Base-by-base conservation (phyloP, 78 protist species). In the Cavenderia fasciculata region DNA sequence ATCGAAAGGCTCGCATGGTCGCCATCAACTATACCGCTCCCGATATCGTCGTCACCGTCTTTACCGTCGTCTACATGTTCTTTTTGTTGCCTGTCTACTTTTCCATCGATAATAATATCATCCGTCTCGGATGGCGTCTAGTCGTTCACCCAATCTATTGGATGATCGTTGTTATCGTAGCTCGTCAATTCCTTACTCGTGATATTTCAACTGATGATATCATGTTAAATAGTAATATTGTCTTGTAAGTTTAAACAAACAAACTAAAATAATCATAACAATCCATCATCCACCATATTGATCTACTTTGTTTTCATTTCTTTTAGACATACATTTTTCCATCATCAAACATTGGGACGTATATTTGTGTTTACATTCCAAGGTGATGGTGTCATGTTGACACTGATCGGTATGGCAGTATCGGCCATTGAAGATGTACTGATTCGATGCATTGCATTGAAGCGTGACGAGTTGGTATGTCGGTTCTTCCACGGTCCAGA, bases 261-360 rank as follows among this genome's bases (percentile, higher is more conserved):
- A n/a, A n/a, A n/a, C n/a, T n/a, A n/a, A n/a, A n/a, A n/a, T n/a
- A n/a, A n/a, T n/a, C n/a, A n/a, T n/a, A n/a, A n/a, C n/a, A n/a
- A n/a, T n/a, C n/a, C n/a, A n/a, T n/a, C n/a, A n/a, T n/a, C n/a
- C n/a, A n/a, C n/a, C n/a, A n/a, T n/a, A n/a, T n/a, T n/a, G n/a
- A n/a, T n/a, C n/a, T n/a, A n/a, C n/a, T n/a, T n/a, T n/a, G n/a
- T n/a, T n/a, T n/a, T n/a, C n/a, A n/a, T n/a, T n/a, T n/a, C n/a
- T n/a, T n/a, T n/a, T n/a, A n/a, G n/a, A n/a, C 88, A 79, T 34
- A 79, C 88, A 8, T 79, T 79, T 25, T 79, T 79, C 76, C 88
- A 79, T 54, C 88, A 79, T 25, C 88, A 79, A 41, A 79, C 88
- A 0, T 29, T 79, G 27, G 88, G 88, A 10, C 63, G 66, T 11